Evolutionary conservation across 805 yeast genomes (phyloP), one percentile per base, ranked within the genome.

Genomic region (Ogataea methylovora): DNA sequence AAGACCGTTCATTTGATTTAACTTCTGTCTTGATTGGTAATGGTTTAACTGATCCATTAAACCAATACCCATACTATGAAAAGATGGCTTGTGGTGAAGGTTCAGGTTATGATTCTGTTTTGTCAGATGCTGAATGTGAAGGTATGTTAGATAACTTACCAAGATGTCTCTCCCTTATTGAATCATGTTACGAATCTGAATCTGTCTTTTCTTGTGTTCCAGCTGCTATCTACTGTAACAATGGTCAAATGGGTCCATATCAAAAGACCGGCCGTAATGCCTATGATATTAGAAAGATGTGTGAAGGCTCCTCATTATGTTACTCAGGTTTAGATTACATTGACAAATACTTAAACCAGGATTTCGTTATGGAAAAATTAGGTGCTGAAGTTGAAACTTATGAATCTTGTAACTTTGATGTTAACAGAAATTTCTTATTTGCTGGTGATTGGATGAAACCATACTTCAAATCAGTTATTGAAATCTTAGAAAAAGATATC

Each of bases 71-170:
- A 38, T 77, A 78, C 58, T 87, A 85, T 54, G 76, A 81, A 57
- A 94, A 94, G 43, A 88, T 90, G 97, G 94, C 94, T 4, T 90
- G 97, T 60, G 92, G 95, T 35, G 56, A 71, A 45, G 94, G 95
- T 44, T 52, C 52, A 10, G 96, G 95, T 5, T 77, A 77, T 49
- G 79, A 79, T 14, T 65, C 88, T 13, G 86, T 86, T 3, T 65
- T 86, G 43, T 63, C 72, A 13, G 78, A 76, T n/a, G 76, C 72
- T 35, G 76, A 74, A 41, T 85, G 95, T 63, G 69, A 71, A 22
- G 60, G 65, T 30, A 82, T 84, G 87, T 52, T 61, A 22, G 64
- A 60, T 18, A 61, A 71, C n/a, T 62, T 76, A 34, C 81, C 84
- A 41, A 70, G 82, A 48, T 84, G 94, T 59, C 61, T 69, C 38